Evolutionary conservation across 345 rosid species (phyloP).

Genomic region (Aquilaria sinensis): DNA sequence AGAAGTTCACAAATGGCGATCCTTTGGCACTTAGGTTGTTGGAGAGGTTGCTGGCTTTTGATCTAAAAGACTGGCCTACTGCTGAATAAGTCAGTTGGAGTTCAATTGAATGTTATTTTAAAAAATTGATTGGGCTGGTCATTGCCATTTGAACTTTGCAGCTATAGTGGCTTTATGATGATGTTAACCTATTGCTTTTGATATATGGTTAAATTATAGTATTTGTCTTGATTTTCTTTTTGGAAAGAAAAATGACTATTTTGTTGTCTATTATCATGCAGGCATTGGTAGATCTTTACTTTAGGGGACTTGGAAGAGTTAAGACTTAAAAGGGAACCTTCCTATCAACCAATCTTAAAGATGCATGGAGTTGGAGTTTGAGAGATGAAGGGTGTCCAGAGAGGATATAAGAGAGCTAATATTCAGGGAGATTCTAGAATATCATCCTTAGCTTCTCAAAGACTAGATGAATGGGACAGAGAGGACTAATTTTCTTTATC

Average conservation of each 20-base stretch:
- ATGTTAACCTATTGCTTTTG: neutral
- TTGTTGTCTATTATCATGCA: conserved; percentile 20
- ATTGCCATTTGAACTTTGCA: neutral
- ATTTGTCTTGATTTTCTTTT: neutral
- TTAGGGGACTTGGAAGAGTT: conserved; percentile 78
- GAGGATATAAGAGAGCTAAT: conserved; percentile 88
- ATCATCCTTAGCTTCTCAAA: conserved; percentile 91
- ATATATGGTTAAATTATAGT: neutral
- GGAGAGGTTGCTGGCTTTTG: conserved; percentile 84
- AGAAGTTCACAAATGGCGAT: conserved; percentile 80
- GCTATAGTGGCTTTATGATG: neutral
- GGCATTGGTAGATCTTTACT: conserved; percentile 92
- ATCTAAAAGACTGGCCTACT: conserved; percentile 85
- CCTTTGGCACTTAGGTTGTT: conserved; percentile 67
- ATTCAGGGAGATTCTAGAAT: conserved; percentile 80
- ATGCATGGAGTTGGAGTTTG: conserved; percentile 89
- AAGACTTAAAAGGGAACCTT: conserved; percentile 98
- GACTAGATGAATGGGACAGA: conserved; percentile 84
- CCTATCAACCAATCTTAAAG: conserved; percentile 87
- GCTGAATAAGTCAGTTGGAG: conserved; percentile 73
- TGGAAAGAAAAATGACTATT: neutral
- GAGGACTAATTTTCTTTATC: conserved; percentile 85
- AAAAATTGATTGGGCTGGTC: neutral
- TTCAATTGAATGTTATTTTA: too few species aligned
- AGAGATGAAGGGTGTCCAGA: conserved; percentile 85